Percentiles rank a stretch among this genome's conserved stretches.
These are phyloP conservation scores for Tricholoma furcatifolium DNA, from an alignment of 768 basidiomycete genomes.

Conservation along the genomic window DNA sequence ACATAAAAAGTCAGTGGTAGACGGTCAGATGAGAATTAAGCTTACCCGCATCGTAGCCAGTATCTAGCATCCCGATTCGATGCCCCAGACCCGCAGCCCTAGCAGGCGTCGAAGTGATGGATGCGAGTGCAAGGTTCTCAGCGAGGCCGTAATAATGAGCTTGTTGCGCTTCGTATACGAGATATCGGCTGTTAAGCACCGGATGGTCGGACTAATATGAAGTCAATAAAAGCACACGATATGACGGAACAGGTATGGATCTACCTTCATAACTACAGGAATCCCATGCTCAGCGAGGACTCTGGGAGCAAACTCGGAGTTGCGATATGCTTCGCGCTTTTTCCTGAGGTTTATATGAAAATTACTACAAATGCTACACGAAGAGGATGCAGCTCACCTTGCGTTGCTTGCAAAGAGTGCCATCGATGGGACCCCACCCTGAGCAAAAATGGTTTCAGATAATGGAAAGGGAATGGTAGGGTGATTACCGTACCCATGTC, in stretches of 20 bases:
- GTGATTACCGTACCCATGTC: constrained; percentile 51
- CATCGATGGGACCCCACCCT: constrained; percentile 58
- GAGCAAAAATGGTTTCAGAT: background rate
- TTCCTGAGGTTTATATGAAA: constrained; percentile 23
- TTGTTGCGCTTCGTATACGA: constrained; percentile 71
- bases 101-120: constrained; percentile 68
- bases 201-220: constrained; percentile 50
- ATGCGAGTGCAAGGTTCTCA: constrained; percentile 53
- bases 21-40: background rate
- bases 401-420: constrained; percentile 73
- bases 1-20: background rate
- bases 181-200: constrained; percentile 59
- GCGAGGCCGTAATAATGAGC: constrained; percentile 66
- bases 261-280: constrained; percentile 71
- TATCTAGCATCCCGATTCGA: constrained; percentile 60
- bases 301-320: constrained; percentile 70
- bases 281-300: constrained; percentile 66
- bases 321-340: constrained; percentile 60
- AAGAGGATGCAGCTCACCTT: constrained; percentile 25
- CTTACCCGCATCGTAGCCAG: constrained; percentile 35
- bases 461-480: background rate
- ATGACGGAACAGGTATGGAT: background rate
- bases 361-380: background rate
- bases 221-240: background rate
- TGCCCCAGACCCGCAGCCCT: constrained; percentile 63